A percentile compares a stretch with the other conserved stretches of the same genome.
Evolutionary conservation across 805 yeast species (phyloP).

Genomic region (Yarrowia keelungensis): DNA sequence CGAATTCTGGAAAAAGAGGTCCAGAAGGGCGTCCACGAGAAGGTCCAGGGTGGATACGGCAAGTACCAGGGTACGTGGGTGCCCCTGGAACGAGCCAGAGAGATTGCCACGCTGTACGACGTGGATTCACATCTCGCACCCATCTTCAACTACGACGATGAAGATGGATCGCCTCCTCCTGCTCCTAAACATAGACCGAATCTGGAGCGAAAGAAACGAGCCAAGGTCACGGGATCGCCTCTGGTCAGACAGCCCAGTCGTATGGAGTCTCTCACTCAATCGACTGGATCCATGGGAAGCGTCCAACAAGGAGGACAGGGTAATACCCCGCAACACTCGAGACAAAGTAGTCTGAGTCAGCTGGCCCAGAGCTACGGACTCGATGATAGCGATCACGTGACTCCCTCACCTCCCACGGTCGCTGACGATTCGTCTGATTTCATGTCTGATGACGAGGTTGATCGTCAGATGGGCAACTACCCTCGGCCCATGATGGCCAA

Average conservation of each 20-base stretch:
- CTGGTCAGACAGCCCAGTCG: conserved; percentile 19
- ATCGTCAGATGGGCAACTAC: conserved; percentile 40
- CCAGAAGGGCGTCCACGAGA: conserved; percentile 67
- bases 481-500: conserved; percentile 44
- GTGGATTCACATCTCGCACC: conserved; percentile 69
- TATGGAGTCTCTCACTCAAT: conserved; percentile 22
- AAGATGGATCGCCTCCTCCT: conserved; percentile 67
- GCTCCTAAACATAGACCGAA: conserved; percentile 56
- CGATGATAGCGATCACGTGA: conserved; percentile 34
- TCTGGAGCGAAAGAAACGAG: conserved; percentile 28
- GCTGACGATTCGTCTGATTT: conserved; percentile 38
- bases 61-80: conserved; percentile 97
- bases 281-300: conserved; percentile 17
- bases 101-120: conserved; percentile 68
- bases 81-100: conserved; percentile 76
- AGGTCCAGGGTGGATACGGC: conserved; percentile 76
- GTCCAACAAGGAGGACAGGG: no score
- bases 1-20: conserved; percentile 69
- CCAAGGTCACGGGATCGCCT: conserved; percentile 32
- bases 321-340: conserved; percentile 18
- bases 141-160: conserved; percentile 65
- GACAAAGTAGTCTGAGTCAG: conserved; percentile 12
- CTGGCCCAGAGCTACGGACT: conserved; percentile 26
- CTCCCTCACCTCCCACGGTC: conserved; percentile 35
- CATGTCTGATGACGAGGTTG: conserved; percentile 41